Evolutionary conservation across 2,329 filamentous ascomycete species (phyloP), one percentile per base, ranked within the genome.

Genomic region (Aspergillus awamori): DNA sequence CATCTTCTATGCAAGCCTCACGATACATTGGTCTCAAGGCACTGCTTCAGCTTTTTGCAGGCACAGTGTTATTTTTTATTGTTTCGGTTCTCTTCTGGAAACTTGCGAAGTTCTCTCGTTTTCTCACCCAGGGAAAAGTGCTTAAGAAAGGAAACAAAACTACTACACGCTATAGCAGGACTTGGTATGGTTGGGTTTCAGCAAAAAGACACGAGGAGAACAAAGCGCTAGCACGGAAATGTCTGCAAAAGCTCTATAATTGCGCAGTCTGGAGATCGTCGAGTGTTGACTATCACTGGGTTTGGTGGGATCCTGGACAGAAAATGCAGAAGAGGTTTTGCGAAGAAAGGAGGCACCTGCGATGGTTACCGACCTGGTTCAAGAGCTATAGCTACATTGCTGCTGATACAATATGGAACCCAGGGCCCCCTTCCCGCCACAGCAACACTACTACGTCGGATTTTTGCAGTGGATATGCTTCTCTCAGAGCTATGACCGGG

Each of bases 171-270:
- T 78, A 77, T 61, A 72, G 72, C 24, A 76, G 72, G 45, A 78
- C 77, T 11, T 80, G 77, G 77, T 78, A 79, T 60, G 77, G 77
- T 36, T 80, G 77, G 77, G 68, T 79, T 13, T 66, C 72, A 2
- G 55, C 70, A 11, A 61, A 73, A n/a, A 69, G 63, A 5, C 72
- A 77, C 26, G 66, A 77, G 45, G 61, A 65, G 7, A 70, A 71
- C 30, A 76, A 74, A 58, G 30, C 61, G 7, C 39, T 65, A 4
- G 63, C 73, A 30, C 65, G 64, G 15, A 65, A 62, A 10, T 62
- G 59, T 0, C 67, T 71, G 6, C 57, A 43, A 2, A 67, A 58
- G 45, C 17, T 76, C 8, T 60, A 67, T 49, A 56, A 69, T 6
- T 74, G 67, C 67, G 65, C 72, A 5, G 61, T 70, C 4, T 79